These are phyloP conservation scores for Fragilaria crotonensis DNA, from an alignment of 108 stramenopile genomes.

Conservation along the genomic window DNA sequence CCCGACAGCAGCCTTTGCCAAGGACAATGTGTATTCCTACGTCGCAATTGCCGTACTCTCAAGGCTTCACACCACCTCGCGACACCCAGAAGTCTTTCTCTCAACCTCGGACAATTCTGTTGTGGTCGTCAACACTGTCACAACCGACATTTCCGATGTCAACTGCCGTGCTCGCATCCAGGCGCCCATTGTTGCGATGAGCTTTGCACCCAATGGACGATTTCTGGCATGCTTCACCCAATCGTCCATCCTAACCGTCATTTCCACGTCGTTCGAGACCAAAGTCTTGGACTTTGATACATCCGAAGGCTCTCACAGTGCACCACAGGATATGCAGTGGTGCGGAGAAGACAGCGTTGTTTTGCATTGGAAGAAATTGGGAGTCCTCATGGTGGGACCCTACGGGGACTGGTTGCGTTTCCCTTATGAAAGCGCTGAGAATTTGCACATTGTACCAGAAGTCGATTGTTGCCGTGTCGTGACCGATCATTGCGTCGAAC, in stretches of 20 bases:
- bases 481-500: constrained; percentile 68
- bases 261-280: constrained; percentile 85
- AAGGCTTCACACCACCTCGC: constrained; percentile 47
- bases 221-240: constrained; percentile 91
- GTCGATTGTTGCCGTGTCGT: constrained; percentile 91
- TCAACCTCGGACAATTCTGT: constrained; percentile 77
- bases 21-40: constrained; percentile 36
- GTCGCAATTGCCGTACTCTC: constrained; percentile 62
- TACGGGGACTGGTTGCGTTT: constrained; percentile 94
- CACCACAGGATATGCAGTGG: constrained; percentile 81
- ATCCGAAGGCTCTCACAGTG: constrained; percentile 55
- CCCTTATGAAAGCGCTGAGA: constrained; percentile 61
- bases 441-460: constrained; percentile 84
- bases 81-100: constrained; percentile 73
- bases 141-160: constrained; percentile 61
- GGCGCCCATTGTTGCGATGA: constrained; percentile 80
- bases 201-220: constrained; percentile 90
- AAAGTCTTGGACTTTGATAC: constrained; percentile 91
- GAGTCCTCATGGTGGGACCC: constrained; percentile 91
- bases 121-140: constrained; percentile 45
- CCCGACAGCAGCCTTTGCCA: constrained; percentile 52
- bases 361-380: constrained; percentile 88
- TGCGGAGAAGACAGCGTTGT: constrained; percentile 94
- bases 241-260: constrained; percentile 82
- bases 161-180: constrained; percentile 68